Percentiles rank a stretch among this genome's conserved stretches.
These are phyloP conservation scores for Borealophlyctis nickersoniae DNA, from an alignment of 192 early-diverging fungal species.

Conservation along the genomic window DNA sequence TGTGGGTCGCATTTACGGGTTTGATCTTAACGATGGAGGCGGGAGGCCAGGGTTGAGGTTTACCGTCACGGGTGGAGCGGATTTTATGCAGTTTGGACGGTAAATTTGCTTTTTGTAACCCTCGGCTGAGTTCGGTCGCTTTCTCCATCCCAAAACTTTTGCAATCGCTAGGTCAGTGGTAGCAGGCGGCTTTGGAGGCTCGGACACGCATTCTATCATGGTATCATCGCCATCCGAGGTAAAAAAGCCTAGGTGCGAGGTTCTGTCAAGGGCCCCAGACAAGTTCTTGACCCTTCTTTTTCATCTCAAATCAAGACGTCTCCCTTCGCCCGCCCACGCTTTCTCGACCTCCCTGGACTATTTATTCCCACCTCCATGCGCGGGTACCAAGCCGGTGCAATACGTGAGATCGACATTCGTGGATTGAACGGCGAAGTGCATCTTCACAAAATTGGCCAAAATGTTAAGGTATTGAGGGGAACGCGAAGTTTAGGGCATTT, in stretches of 20 bases:
- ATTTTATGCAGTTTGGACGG: slow-evolving; percentile 3
- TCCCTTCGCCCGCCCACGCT: neutral
- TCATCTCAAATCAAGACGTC: too few species aligned
- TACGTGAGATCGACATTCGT: too few species aligned
- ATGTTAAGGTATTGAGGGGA: too few species aligned
- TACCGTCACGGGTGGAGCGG: slow-evolving; percentile 2
- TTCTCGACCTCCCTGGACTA: slow-evolving; percentile 10
- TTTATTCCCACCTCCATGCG: slow-evolving; percentile 5
- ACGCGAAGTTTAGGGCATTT: neutral
- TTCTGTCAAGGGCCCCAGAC: too few species aligned
- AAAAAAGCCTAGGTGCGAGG: too few species aligned
- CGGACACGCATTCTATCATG: too few species aligned
- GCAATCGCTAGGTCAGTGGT: neutral
- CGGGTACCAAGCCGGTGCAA: slow-evolving; percentile 22
- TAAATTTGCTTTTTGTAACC: neutral
- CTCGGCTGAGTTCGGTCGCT: slow-evolving; percentile 5
- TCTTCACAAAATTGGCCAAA: too few species aligned
- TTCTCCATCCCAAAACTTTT: neutral
- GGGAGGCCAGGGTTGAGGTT: neutral
- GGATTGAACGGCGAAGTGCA: too few species aligned
- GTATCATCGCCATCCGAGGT: neutral
- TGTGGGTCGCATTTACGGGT: slow-evolving; percentile 7
- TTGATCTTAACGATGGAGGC: neutral
- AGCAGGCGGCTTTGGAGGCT: too few species aligned
- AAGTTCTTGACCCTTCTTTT: too few species aligned